Percentiles rank a stretch among this genome's conserved stretches.
phyloP scores from a whole-genome alignment of 805 yeast genomes.

The Ogataea wickerhamii region DNA sequence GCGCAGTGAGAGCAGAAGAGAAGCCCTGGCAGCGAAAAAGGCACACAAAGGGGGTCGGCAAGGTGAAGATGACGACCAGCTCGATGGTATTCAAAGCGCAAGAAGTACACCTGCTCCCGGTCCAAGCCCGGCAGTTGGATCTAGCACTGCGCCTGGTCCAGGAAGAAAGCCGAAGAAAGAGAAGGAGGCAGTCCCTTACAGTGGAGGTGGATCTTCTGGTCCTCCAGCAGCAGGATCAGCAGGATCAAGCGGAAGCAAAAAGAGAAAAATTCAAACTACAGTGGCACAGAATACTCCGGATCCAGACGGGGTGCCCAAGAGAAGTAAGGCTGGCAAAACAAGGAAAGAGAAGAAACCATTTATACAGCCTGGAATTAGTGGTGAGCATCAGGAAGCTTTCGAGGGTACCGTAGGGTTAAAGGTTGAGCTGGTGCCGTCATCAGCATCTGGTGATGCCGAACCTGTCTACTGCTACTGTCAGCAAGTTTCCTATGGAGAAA shows the following conservation, averaged over 20 bases:
- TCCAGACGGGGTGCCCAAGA: slow-evolving; percentile 3
- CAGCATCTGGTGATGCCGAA: slow-evolving; percentile 39
- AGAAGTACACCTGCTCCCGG: slow-evolving; percentile 10
- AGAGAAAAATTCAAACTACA: slow-evolving; percentile 2
- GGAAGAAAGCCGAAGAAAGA: slow-evolving; percentile 15
- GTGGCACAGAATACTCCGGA: slow-evolving; percentile 1
- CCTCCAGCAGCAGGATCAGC: slow-evolving; percentile 1
- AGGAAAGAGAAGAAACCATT: slow-evolving; percentile 17
- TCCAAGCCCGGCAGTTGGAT: slow-evolving; percentile 1
- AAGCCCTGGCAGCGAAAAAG: slow-evolving; percentile 86
- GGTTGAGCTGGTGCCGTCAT: slow-evolving; percentile 6
- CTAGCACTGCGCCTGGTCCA: slow-evolving; percentile 3
- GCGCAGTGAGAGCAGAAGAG: slow-evolving; percentile 82
- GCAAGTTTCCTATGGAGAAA: slow-evolving; percentile 95
- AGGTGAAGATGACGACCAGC: slow-evolving; percentile 24
- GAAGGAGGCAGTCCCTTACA: slow-evolving; percentile 1
- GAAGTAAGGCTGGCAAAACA: slow-evolving; percentile 15
- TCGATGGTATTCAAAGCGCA: slow-evolving; percentile 22
- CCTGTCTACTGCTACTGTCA: slow-evolving; percentile 95
- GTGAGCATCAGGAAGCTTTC: slow-evolving; percentile 6
- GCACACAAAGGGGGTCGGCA: slow-evolving; percentile 38
- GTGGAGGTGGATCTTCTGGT: neutral
- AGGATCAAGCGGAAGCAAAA: slow-evolving; percentile 2
- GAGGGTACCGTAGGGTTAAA: slow-evolving; percentile 6
- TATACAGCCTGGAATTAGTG: neutral